Evolutionary conservation across 1,284 basidiomycete genomes (phyloP).

Genomic region (Fistulinella cinereoalba): DNA sequence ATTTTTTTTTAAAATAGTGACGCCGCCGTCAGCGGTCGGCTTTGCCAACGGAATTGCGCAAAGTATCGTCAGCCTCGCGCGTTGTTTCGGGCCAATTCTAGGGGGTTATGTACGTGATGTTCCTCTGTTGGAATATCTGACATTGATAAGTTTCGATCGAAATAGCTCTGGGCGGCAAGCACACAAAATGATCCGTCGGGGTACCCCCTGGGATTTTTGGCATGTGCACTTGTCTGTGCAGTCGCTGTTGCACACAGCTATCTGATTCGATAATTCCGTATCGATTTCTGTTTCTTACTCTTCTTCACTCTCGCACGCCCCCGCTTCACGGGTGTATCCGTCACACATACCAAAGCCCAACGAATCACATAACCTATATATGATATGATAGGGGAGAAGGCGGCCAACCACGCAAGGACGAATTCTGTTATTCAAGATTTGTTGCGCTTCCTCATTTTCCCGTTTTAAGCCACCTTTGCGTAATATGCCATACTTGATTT

Average conservation of each 20-base stretch:
- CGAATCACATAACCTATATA: too few species aligned
- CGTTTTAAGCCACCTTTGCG: too few species aligned
- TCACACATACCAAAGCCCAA: too few species aligned
- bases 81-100: conserved; percentile 75
- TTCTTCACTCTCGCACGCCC: background rate
- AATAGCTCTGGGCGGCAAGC: conserved; percentile 78
- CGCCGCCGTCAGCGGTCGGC: conserved; percentile 71
- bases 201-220: conserved; percentile 71
- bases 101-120: conserved; percentile 64
- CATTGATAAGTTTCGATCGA: too few species aligned
- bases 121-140: too few species aligned
- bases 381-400: too few species aligned
- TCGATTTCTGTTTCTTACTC: background rate
- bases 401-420: too few species aligned
- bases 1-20: conserved; percentile 49
- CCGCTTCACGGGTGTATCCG: background rate
- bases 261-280: conserved; percentile 53
- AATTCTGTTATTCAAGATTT: too few species aligned
- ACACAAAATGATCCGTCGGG: conserved; percentile 65
- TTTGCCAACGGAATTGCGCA: conserved; percentile 80
- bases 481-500: too few species aligned
- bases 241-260: conserved; percentile 68
- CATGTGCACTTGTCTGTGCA: conserved; percentile 58
- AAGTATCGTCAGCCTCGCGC: conserved; percentile 78
- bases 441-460: too few species aligned